Evolutionary conservation across 148 eudicot species (phyloP).

Genomic region (Mesembryanthemum crystallinum): DNA sequence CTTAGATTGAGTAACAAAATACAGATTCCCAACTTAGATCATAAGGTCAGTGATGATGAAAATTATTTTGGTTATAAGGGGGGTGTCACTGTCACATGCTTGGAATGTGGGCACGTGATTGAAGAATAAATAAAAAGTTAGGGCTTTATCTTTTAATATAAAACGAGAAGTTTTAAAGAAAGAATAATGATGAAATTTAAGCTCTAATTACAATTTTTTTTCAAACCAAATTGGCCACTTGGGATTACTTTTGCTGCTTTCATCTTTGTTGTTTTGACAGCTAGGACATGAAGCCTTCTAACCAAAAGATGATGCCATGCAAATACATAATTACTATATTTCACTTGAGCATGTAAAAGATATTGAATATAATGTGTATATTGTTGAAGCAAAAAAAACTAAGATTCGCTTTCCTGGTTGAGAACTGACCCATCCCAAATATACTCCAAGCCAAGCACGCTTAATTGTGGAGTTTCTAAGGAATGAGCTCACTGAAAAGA

Average conservation of each 20-base stretch:
- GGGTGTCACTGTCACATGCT: conserved; percentile 11
- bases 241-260: neutral
- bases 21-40: conserved; percentile 24
- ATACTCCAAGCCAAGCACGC: too few relatives aligned
- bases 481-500: too few relatives aligned
- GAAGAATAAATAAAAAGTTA: conserved; percentile 10
- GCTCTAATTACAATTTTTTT: neutral
- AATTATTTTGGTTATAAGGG: neutral
- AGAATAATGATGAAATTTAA: neutral
- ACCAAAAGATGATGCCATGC: too few relatives aligned
- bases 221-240: neutral
- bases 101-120: conserved; percentile 21
- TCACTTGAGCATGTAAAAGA: too few relatives aligned
- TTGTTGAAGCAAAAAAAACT: too few relatives aligned
- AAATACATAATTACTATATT: too few relatives aligned
- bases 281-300: too few relatives aligned
- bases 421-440: too few relatives aligned
- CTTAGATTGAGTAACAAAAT: neutral
- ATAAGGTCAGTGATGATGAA: conserved; percentile 10
- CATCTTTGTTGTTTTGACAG: too few relatives aligned
- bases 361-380: too few relatives aligned
- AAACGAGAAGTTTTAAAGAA: neutral
- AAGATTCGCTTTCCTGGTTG: too few relatives aligned
- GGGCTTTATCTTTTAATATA: neutral
- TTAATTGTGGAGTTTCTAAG: too few relatives aligned